Evolutionary conservation across 2,329 filamentous ascomycete genomes (phyloP).

Genomic region (Lasiodiplodia theobromae): DNA sequence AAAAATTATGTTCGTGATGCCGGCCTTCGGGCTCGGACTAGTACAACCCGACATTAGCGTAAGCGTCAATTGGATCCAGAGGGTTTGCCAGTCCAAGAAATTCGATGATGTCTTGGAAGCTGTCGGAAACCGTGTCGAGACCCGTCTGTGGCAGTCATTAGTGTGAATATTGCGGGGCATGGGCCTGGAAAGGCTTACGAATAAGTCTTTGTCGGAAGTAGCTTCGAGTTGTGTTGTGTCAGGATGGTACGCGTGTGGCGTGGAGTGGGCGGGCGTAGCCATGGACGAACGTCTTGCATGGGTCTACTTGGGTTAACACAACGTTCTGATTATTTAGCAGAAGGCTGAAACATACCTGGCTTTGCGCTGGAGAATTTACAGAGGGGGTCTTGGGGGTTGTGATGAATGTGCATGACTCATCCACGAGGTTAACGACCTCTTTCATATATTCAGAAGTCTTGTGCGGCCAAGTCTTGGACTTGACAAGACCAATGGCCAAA

Average conservation of each 20-base stretch:
- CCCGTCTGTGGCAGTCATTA: neutral
- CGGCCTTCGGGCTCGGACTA: neutral
- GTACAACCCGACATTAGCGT: neutral
- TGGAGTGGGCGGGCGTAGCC: neutral
- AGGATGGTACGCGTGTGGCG: neutral
- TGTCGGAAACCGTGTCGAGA: slow-evolving; percentile 12
- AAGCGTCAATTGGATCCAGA: neutral
- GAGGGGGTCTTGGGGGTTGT: slow-evolving; percentile 15
- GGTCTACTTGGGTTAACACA: neutral
- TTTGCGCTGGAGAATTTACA: neutral
- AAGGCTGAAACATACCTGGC: neutral
- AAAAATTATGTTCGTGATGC: neutral
- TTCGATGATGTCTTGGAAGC: slow-evolving; percentile 23
- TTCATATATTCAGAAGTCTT: neutral
- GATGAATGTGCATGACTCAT: slow-evolving; percentile 13
- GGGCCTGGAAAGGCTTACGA: neutral
- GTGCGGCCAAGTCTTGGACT: slow-evolving; percentile 8
- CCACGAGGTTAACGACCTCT: slow-evolving; percentile 5
- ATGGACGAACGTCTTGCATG: neutral
- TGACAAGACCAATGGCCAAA: slow-evolving; percentile 14
- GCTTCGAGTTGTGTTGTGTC: neutral
- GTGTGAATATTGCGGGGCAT: neutral
- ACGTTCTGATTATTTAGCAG: fast-evolving
- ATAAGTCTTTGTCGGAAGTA: neutral
- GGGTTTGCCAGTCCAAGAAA: slow-evolving; percentile 9